Evolutionary conservation across 306 rosid genomes (phyloP).

Genomic region (Fragaria ananassa): DNA sequence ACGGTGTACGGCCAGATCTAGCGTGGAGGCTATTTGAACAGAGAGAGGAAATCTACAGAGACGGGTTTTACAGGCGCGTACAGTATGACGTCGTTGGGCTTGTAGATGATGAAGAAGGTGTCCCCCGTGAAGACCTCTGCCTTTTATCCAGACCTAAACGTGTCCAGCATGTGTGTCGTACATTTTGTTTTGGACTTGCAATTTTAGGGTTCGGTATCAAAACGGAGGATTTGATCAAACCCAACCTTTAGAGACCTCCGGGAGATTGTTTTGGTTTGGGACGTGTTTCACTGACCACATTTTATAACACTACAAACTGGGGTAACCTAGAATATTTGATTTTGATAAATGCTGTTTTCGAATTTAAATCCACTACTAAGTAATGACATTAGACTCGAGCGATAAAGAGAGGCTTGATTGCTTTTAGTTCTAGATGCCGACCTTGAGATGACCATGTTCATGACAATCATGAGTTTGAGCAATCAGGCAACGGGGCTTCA

Average conservation of each 20-base stretch:
- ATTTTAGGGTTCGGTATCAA: not conserved
- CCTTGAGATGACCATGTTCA: not conserved
- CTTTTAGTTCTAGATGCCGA: not conserved
- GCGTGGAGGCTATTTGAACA: not conserved
- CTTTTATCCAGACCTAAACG: not conserved
- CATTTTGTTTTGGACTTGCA: not conserved
- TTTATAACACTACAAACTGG: not conserved
- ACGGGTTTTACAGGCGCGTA: not conserved
- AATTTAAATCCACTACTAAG: not conserved
- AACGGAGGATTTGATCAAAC: not conserved
- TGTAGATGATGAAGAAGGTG: not conserved
- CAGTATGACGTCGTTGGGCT: not conserved
- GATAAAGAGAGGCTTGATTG: not conserved
- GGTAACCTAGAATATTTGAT: no score
- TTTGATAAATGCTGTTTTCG: not conserved
- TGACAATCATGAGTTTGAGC: not conserved
- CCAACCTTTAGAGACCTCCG: not conserved
- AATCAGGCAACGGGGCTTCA: not conserved
- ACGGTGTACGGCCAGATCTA: constrained; percentile 40
- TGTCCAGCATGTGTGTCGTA: not conserved
- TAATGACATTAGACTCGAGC: no score
- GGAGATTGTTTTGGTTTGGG: not conserved
- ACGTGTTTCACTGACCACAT: no score
- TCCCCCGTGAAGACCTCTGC: not conserved
- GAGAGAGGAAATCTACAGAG: constrained; percentile 10